Evolutionary conservation across 2,329 filamentous ascomycete species (phyloP), one percentile per base, ranked within the genome.

Genomic region (Orbilia javanica): DNA sequence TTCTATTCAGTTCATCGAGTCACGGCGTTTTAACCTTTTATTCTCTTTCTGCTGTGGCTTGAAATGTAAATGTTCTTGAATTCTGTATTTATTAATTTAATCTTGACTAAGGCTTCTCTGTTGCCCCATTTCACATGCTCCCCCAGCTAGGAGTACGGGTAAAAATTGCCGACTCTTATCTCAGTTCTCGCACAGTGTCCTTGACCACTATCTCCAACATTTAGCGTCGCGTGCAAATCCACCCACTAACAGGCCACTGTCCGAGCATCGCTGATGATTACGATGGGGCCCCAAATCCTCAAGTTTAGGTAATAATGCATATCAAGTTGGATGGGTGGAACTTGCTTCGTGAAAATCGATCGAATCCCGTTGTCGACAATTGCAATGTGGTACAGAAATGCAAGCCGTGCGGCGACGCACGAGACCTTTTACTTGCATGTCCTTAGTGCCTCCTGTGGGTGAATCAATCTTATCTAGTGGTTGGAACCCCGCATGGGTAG

Each of bases 391-490:
- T 25, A 60, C 55, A 60, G 22, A 27, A 42, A 60, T 42, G 55
- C 31, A 60, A 34, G 31, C 55, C 55, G 34, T 60, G 55, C 55
- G 55, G 42, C 55, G 34, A 42, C 34, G 55, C 55, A 60, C 55
- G 55, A 60, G 55, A 42, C 55, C 55, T 25, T 29, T 42, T 60
- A 27, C 55, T 60, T 42, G 55, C 55, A 60, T 39, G 55, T 20
- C 42, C 27, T 42, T 42, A 60, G 53, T 25, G 2, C 39, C 13
- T 44, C 39, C 39, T 44, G 39, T 44, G 39, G 52, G 20, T 31
- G 34, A 60, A 52, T 34, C 25, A 50, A 31, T 57, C 48, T 72
- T 66, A 72, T 65, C 69, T 48, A 31, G 60, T 72, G 60, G 57
- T 34, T 65, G 36, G 39, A 22, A 65, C 52, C 53, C 36, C 42